A percentile compares a stretch with the other conserved stretches of the same genome.
Conservation (phyloP, 2,329 filamentous ascomycete species). For the Hortaea werneckii region DNA sequence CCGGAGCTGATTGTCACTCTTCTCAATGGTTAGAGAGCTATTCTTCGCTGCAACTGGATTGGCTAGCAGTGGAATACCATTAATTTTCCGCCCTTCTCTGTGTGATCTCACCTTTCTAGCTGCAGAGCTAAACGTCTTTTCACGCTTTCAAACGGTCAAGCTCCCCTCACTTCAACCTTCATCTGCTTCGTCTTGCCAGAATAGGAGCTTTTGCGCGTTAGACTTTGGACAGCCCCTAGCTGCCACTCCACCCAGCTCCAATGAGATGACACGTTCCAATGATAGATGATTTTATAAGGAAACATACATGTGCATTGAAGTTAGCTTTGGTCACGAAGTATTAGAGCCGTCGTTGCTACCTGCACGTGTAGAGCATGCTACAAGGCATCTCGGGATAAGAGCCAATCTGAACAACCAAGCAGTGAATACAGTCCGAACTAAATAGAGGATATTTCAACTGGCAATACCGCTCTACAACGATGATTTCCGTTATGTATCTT, state of each 20-base stretch:
- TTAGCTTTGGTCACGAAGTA: neutral
- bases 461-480: neutral
- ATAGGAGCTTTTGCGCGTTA: neutral
- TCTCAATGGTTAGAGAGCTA: constrained; percentile 35
- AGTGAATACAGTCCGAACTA: neutral
- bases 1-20: constrained; percentile 63
- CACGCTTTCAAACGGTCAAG: too few species aligned
- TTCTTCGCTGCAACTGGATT: too few species aligned
- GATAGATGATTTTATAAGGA: neutral
- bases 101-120: too few species aligned
- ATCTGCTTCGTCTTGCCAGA: too few species aligned
- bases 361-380: too few species aligned
- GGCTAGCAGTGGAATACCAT: too few species aligned
- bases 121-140: too few species aligned
- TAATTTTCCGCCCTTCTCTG: too few species aligned
- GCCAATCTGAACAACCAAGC: neutral
- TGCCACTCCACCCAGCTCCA: neutral
- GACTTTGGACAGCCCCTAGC: neutral
- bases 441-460: neutral
- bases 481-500: too few species aligned
- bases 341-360: too few species aligned
- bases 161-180: too few species aligned
- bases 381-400: neutral
- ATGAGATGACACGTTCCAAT: neutral
- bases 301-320: neutral